Evolutionary conservation across 2,329 filamentous ascomycete species (phyloP).

Genomic region (Trichoderma sp.): DNA sequence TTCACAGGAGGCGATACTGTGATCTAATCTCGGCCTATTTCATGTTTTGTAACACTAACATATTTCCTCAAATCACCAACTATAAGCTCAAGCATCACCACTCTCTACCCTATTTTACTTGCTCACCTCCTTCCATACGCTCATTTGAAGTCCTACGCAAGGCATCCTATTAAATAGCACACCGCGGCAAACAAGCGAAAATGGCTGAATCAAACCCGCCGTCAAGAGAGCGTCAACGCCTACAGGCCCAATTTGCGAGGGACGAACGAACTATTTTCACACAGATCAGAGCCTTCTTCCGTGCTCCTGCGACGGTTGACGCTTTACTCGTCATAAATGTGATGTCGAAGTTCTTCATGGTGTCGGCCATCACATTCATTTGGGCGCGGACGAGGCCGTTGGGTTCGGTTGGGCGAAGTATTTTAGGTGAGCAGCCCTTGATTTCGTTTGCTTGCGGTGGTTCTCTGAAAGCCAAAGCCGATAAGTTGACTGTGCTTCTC

Average conservation of each 20-base stretch:
- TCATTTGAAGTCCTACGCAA: not conserved
- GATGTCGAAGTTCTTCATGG: not conserved
- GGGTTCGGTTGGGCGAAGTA: not conserved
- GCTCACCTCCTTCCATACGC: not conserved
- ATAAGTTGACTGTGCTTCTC: not conserved
- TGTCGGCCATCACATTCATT: not conserved
- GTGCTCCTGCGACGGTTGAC: not conserved
- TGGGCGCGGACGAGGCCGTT: not conserved
- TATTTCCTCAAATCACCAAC: not conserved
- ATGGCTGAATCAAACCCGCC: not conserved
- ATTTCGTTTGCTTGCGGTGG: not conserved
- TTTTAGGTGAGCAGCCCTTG: not conserved
- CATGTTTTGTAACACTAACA: not conserved
- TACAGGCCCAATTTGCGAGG: not conserved
- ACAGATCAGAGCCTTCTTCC: not conserved
- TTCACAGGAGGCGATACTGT: not conserved
- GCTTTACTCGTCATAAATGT: not conserved
- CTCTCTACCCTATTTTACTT: not conserved
- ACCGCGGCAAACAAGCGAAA: not conserved
- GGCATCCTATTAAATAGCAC: not conserved
- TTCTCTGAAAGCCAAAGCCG: not conserved
- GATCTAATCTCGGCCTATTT: not conserved
- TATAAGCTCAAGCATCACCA: not conserved
- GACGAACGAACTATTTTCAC: not conserved
- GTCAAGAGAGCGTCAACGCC: not conserved